These are phyloP conservation scores for Naganishia randhawae DNA, from an alignment of 768 basidiomycete genomes.

Conservation along the genomic window DNA sequence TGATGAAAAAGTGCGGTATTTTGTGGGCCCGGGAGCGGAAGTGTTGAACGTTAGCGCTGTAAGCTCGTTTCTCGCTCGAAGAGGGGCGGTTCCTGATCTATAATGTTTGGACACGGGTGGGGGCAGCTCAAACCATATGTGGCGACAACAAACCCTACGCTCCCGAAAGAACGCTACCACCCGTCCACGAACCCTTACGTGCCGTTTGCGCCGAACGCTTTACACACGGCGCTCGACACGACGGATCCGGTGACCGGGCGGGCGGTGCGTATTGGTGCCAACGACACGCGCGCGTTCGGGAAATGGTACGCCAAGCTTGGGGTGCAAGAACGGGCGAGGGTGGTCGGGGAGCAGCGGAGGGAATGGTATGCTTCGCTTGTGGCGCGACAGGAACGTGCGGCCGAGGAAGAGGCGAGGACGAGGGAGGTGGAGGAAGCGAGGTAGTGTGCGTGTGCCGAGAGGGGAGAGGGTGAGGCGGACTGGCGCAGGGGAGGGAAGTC, in stretches of 20 bases:
- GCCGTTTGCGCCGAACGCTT: conserved; percentile 25
- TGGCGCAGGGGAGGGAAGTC: not conserved
- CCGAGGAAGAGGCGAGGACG: conserved; percentile 18
- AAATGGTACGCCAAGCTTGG: conserved; percentile 36
- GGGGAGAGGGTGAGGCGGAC: no score
- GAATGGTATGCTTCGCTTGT: conserved; percentile 39
- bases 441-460: no score
- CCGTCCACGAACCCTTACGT: conserved; percentile 28
- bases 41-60: conserved; percentile 40
- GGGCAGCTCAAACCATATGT: conserved; percentile 43
- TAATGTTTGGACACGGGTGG: not conserved
- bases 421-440: conserved; percentile 3
- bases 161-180: conserved; percentile 22
- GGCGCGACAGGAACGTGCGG: conserved; percentile 9
- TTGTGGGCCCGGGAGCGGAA: conserved; percentile 63
- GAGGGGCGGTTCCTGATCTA: not conserved
- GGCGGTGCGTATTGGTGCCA: conserved; percentile 21
- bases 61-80: conserved; percentile 15
- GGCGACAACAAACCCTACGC: conserved; percentile 21
- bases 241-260: conserved; percentile 24
- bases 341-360: conserved; percentile 41
- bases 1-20: conserved; percentile 78
- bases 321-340: conserved; percentile 35
- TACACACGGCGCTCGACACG: conserved; percentile 26
- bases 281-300: conserved; percentile 31